Evolutionary conservation across 345 rosid genomes (phyloP), one percentile per base, ranked within the genome.

Genomic region (Punica granatum): DNA sequence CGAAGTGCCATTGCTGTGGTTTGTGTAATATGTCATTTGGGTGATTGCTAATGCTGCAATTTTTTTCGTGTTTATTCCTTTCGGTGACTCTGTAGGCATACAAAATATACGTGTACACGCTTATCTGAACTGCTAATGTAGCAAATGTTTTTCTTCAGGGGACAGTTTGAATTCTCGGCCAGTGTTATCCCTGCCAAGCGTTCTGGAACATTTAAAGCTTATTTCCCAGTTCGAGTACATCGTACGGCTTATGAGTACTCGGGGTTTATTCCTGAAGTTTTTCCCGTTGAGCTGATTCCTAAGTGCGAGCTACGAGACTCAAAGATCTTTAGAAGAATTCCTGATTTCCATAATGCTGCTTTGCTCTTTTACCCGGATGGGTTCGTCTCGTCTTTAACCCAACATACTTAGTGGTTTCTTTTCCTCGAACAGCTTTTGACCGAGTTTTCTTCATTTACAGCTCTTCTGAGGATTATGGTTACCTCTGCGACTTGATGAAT

Each of bases 341-440:
- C 88, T 62, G 75, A 80, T 41, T 75, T 84, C 30, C 36, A 12
- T 21, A 83, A 87, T 69, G 70, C 83, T 56, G 85, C 80, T 26
- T 42, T 92, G 14, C 89, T 78, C 71, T 73, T 92, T 70, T 80
- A 73, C 75, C 86, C 93, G 33, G 76, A 76, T 64, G 75, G 96
- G 93, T 87, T 69, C 64, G 78, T 70, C 64, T 60, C 62, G 69
- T 58, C 51, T 58, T 23, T 53, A 42, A 31, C n/a, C 19, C 16
- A 25, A 5, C 49, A 39, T 3, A 9, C 30, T 32, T 19, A 5
- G 32, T 11, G 30, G 15, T 51, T 31, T 14, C 59, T 63, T 63
- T 39, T 66, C 33, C 44, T 58, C 21, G n/a, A 19, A 23, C 64
- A 65, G 37, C 48, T 41, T n/a, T 14, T 59, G 49, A 60, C 36